These are phyloP conservation scores for Dacryopinax spathularia DNA, from an alignment of 768 basidiomycete genomes.

Conservation along the genomic window DNA sequence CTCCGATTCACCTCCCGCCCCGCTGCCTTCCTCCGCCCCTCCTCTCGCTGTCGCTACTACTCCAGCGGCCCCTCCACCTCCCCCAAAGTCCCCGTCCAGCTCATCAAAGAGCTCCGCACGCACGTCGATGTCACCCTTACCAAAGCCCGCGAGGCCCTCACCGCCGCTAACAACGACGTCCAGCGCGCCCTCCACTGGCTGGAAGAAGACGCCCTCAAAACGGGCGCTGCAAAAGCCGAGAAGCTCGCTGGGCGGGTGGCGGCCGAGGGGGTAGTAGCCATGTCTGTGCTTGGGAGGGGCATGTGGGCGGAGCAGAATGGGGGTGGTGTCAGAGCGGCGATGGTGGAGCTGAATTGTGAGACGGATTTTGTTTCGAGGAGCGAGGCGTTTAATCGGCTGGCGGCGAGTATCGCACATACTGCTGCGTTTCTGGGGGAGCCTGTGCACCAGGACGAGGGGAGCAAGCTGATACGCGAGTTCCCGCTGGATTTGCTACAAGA, in stretches of 20 bases:
- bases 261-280: slow-evolving; percentile 63
- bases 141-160: slow-evolving; percentile 80
- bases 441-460: slow-evolving; percentile 6
- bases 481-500: slow-evolving; percentile 39
- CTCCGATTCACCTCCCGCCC: slow-evolving; percentile 11
- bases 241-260: slow-evolving; percentile 68
- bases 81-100: slow-evolving; percentile 48
- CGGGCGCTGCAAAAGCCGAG: slow-evolving; percentile 65
- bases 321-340: slow-evolving; percentile 54
- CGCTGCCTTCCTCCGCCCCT: neutral
- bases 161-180: slow-evolving; percentile 57
- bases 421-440: slow-evolving; percentile 58
- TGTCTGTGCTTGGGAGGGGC: slow-evolving; percentile 52
- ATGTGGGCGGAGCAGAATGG: slow-evolving; percentile 23
- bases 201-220: slow-evolving; percentile 49
- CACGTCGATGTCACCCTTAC: slow-evolving; percentile 56
- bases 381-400: slow-evolving; percentile 61
- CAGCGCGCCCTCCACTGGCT: slow-evolving; percentile 68
- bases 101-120: slow-evolving; percentile 68
- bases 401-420: slow-evolving; percentile 68
- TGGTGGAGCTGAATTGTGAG: slow-evolving; percentile 91
- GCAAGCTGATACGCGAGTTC: slow-evolving; percentile 34
- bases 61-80: neutral
- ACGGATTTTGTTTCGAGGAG: slow-evolving; percentile 92
- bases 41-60: slow-evolving; percentile 5